Evolutionary conservation across 2,329 filamentous ascomycete genomes (phyloP), one percentile per base, ranked within the genome.

Genomic region (Epicoccum nigrum): DNA sequence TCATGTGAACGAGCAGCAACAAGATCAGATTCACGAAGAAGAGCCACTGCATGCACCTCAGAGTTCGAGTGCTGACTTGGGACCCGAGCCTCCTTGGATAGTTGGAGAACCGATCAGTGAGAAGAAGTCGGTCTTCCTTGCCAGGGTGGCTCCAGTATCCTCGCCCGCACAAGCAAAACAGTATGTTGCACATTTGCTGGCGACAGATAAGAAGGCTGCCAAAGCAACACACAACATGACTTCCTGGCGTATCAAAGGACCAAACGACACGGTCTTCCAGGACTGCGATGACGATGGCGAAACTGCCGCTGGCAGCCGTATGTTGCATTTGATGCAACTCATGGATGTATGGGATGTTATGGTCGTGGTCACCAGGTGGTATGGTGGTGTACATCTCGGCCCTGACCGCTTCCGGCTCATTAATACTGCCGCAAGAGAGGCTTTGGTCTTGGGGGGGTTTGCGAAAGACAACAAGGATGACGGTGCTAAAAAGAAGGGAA

Each of bases 211-310:
- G 75, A 91, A 89, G 62, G 87, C 91, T 28, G 87, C 91, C n/a
- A 79, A 82, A 38, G 94, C 94, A 4, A 92, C 93, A 54, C 94
- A 99, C 73, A 97, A 97, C 72, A 97, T 99, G 68, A 92, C 88
- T 16, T 93, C 93, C 1, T 97, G 92, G 90, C 84, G 94, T 9
- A 92, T 97, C 46, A 84, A 83, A 23, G 84, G 83, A 0, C 67
- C 74, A 4, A 81, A 78, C 49, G 76, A 74, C 57, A 77, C 78
- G 4, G 81, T 81, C 42, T 91, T 87, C 61, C 92, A 97, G 72
- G 94, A 99, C 74, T 97, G 88, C 68, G 90, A 99, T 65, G 94
- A 99, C 65, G 94, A 99, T 71, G 94, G 94, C 2, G 94, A 99
- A 80, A 89, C 89, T 20, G 94, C 94, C 5, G 94, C 94, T 0